phyloP scores from a whole-genome alignment of 495 filamentous ascomycete species.

The Aspergillus panamensis region DNA sequence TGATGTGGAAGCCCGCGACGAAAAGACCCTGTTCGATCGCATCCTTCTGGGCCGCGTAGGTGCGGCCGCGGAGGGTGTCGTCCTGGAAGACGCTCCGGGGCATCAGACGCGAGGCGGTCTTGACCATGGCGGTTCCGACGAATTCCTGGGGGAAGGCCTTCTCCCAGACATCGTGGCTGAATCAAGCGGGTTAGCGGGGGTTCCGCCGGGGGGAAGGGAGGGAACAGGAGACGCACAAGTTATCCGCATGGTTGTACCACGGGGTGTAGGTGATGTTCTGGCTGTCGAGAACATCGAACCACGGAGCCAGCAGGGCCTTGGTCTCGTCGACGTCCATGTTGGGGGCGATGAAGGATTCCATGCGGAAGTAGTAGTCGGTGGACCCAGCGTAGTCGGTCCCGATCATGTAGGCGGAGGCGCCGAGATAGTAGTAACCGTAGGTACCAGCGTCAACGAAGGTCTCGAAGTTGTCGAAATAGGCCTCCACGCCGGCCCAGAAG shows the following conservation, averaged over 20 bases:
- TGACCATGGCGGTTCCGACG: constrained; percentile 38
- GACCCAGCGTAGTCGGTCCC: constrained; percentile 15
- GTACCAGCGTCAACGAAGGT: constrained; percentile 49
- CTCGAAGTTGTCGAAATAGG: constrained; percentile 49
- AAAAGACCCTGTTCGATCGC: constrained; percentile 34
- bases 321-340: constrained; percentile 48
- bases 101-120: constrained; percentile 50
- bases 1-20: constrained; percentile 39
- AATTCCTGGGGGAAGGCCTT: constrained; percentile 47
- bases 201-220: not conserved
- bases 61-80: constrained; percentile 34
- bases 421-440: constrained; percentile 50
- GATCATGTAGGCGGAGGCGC: constrained; percentile 13
- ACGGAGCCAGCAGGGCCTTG: constrained; percentile 43
- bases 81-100: constrained; percentile 46
- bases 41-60: constrained; percentile 43
- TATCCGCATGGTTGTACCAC: constrained; percentile 46
- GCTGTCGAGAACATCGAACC: constrained; percentile 36
- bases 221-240: constrained; percentile 24
- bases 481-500: constrained; percentile 50
- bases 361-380: constrained; percentile 32
- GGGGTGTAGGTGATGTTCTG: constrained; percentile 42
- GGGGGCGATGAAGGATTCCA: constrained; percentile 48
- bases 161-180: constrained; percentile 41
- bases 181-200: not conserved